These are phyloP conservation scores for Diaporthe amygdali DNA, from an alignment of 2,329 filamentous ascomycete genomes.

Conservation along the genomic window DNA sequence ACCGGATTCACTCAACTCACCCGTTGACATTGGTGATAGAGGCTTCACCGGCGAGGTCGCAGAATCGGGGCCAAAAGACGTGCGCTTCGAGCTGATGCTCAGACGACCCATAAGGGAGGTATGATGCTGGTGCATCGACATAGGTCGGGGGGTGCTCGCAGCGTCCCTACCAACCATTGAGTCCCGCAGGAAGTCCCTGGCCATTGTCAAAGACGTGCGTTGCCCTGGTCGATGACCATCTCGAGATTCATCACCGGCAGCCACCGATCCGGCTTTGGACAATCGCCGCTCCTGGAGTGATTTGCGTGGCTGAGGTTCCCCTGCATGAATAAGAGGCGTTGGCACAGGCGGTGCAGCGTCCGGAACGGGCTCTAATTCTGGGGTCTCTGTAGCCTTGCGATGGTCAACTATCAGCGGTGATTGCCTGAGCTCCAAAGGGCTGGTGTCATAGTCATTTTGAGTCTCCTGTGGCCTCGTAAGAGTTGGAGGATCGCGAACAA, in stretches of 20 bases:
- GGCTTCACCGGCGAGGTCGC: constrained; percentile 34
- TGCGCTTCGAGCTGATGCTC: constrained; percentile 68
- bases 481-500: constrained; percentile 69
- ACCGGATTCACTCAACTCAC: constrained; percentile 51
- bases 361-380: constrained; percentile 34
- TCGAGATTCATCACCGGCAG: constrained; percentile 4
- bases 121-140: constrained; percentile 49
- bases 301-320: constrained; percentile 42
- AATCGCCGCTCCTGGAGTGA: constrained; percentile 54
- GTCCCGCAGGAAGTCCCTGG: constrained; percentile 64
- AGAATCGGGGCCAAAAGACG: constrained; percentile 54
- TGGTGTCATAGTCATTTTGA: constrained; percentile 45
- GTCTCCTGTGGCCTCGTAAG: constrained; percentile 47
- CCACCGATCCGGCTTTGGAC: constrained; percentile 42
- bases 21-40: constrained; percentile 47
- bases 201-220: constrained; percentile 64
- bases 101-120: constrained; percentile 62
- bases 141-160: constrained; percentile 41
- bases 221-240: constrained; percentile 44
- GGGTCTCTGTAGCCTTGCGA: constrained; percentile 44
- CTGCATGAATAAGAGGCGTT: constrained; percentile 22
- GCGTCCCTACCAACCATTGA: constrained; percentile 49
- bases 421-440: constrained; percentile 59
- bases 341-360: constrained; percentile 28
- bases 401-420: constrained; percentile 65